These are phyloP conservation scores for Neonothopanus nambi DNA, from an alignment of 1,284 basidiomycete genomes.

Conservation along the genomic window DNA sequence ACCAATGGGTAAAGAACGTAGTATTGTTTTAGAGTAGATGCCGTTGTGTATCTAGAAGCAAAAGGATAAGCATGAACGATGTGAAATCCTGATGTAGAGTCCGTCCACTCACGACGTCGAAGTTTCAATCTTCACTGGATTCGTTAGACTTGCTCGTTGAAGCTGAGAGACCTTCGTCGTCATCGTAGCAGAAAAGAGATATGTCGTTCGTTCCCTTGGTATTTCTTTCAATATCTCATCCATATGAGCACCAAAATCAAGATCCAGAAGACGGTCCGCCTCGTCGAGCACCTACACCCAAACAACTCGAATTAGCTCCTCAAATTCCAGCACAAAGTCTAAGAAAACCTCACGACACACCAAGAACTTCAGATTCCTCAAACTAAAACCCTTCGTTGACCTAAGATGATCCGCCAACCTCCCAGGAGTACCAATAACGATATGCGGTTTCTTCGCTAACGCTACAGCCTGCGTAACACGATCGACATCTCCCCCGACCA, in stretches of 20 bases:
- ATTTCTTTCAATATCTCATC: conserved; percentile 97
- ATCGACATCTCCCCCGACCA: conserved; percentile 91
- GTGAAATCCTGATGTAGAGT: neutral
- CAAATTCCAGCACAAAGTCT: neutral
- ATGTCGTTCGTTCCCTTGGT: conserved; percentile 93
- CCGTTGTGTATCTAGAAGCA: conserved; percentile 90
- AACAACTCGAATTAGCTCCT: too few species aligned
- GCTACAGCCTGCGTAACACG: conserved; percentile 92
- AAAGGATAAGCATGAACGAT: conserved; percentile 10
- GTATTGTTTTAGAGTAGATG: conserved; percentile 92
- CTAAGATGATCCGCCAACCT: conserved; percentile 94
- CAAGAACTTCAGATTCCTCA: conserved; percentile 86
- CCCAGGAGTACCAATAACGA: conserved; percentile 96
- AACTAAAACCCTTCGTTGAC: conserved; percentile 95
- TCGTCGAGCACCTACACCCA: conserved; percentile 87
- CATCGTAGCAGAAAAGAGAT: conserved; percentile 98
- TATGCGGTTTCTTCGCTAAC: conserved; percentile 89
- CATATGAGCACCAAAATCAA: conserved; percentile 96
- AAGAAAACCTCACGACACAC: conserved; percentile 45
- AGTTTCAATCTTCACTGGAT: conserved; percentile 92
- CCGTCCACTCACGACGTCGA: conserved; percentile 74
- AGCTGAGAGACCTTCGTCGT: conserved; percentile 98
- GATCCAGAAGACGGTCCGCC: conserved; percentile 93
- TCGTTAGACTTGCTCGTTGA: conserved; percentile 90
- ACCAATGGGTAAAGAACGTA: conserved; percentile 93